These are phyloP conservation scores for Suillus clintonianus DNA, from an alignment of 768 basidiomycete genomes.

Conservation along the genomic window DNA sequence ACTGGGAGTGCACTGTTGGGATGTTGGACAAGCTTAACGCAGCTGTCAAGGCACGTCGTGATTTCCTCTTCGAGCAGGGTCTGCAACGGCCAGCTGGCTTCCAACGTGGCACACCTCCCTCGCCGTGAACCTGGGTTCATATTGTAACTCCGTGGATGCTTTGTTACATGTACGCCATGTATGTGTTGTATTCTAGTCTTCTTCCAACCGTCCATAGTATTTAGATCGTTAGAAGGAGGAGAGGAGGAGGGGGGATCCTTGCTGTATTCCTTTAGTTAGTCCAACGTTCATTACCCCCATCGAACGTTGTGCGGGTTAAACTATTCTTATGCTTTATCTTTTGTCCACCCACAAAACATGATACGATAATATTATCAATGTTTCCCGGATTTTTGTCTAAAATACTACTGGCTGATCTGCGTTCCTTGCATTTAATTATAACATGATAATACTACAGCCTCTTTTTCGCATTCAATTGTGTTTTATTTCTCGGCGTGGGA, in stretches of 20 bases:
- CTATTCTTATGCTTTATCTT: constrained; percentile 3
- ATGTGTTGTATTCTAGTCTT: constrained; percentile 2
- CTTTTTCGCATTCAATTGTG: too few species aligned
- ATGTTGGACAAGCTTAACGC: constrained; percentile 77
- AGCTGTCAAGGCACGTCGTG: constrained; percentile 31
- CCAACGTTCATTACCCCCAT: not conserved
- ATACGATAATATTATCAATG: not conserved
- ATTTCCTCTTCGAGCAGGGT: constrained; percentile 24
- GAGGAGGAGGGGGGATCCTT: too few species aligned
- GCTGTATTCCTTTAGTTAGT: not conserved
- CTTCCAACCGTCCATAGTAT: not conserved
- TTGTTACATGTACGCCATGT: not conserved
- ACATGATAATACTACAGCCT: too few species aligned
- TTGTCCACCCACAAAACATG: not conserved
- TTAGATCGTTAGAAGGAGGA: not conserved
- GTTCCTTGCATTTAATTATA: too few species aligned
- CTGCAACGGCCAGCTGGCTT: constrained; percentile 29
- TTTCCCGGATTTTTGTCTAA: not conserved
- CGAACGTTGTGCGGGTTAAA: not conserved
- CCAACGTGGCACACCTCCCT: constrained; percentile 17
- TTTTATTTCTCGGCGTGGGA: too few species aligned
- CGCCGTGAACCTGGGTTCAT: constrained; percentile 9
- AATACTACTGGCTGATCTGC: not conserved
- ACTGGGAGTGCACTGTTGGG: constrained; percentile 75
- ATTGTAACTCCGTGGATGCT: not conserved